A percentile compares a stretch with the other conserved stretches of the same genome.
Evolutionary conservation across 495 filamentous ascomycete genomes (phyloP).

Genomic region (Penicillium soppii): DNA sequence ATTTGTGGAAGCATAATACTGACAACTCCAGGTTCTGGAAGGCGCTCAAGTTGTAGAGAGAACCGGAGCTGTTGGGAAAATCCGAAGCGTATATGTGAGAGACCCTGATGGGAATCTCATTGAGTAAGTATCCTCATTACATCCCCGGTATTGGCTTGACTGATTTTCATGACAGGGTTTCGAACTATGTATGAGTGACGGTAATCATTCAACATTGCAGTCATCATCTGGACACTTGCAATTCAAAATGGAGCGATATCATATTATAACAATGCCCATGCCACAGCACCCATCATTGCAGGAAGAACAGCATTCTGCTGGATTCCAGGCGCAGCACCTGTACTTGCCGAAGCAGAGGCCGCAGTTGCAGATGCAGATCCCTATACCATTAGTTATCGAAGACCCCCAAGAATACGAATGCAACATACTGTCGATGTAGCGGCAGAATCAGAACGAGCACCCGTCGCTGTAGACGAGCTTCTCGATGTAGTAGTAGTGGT

Average conservation of each 20-base stretch:
- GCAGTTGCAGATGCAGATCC: not conserved
- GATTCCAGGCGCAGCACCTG: not conserved
- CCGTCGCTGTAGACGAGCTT: not conserved
- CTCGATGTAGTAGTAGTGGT: not conserved
- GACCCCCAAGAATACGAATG: not conserved
- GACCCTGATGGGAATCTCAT: slow-evolving; percentile 59
- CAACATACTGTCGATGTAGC: not conserved
- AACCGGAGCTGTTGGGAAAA: slow-evolving; percentile 47
- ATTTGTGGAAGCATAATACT: not conserved
- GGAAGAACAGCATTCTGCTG: slow-evolving; percentile 1
- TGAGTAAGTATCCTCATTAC: slow-evolving; percentile 34
- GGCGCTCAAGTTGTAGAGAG: slow-evolving; percentile 46
- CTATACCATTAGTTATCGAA: not conserved
- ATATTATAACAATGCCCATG: not conserved
- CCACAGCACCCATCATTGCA: not conserved
- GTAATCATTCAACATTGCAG: not conserved
- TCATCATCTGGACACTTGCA: not conserved
- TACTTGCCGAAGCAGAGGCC: not conserved
- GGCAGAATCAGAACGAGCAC: not conserved
- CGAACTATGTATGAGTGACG: slow-evolving; percentile 17
- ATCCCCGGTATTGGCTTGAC: not conserved
- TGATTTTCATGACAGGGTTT: slow-evolving; percentile 5
- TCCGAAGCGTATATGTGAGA: slow-evolving; percentile 55
- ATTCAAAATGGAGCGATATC: not conserved
- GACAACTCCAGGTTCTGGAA: slow-evolving; percentile 31